phyloP scores from a whole-genome alignment of 1,284 basidiomycete species.

The Testicularia cyperi region DNA sequence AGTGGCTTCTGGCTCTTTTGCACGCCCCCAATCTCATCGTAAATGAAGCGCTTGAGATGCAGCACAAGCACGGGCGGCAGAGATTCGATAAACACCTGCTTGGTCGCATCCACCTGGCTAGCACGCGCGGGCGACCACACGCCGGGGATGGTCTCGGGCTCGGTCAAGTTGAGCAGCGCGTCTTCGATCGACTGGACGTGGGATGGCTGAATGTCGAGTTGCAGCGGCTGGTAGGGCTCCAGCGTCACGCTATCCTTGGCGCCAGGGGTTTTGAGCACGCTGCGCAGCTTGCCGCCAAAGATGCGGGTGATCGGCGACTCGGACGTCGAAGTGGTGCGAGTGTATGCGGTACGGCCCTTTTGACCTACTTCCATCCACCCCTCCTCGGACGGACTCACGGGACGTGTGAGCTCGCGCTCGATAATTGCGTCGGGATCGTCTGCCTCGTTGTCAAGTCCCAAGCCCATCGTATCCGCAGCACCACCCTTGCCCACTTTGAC shows the following conservation, averaged over 20 bases:
- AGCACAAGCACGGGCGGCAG: constrained; percentile 84
- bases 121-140: constrained; percentile 62
- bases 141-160: constrained; percentile 79
- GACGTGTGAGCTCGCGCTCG: constrained; percentile 62
- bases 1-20: constrained; percentile 84
- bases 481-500: constrained; percentile 9
- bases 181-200: constrained; percentile 78
- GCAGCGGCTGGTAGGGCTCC: constrained; percentile 87
- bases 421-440: constrained; percentile 64
- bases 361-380: constrained; percentile 90
- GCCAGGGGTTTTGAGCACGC: constrained; percentile 76
- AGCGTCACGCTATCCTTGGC: constrained; percentile 82
- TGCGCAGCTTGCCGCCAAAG: constrained; percentile 92
- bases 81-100: constrained; percentile 81
- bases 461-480: constrained; percentile 6
- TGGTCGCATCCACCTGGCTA: constrained; percentile 74
- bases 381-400: constrained; percentile 50
- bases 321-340: constrained; percentile 74
- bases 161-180: constrained; percentile 76
- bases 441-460: constrained; percentile 10
- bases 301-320: constrained; percentile 88
- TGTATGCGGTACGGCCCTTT: constrained; percentile 80
- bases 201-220: constrained; percentile 77
- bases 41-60: constrained; percentile 90
- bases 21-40: constrained; percentile 79